Percentiles rank a stretch among this genome's conserved stretches.
These are phyloP conservation scores for Cydonia oblonga DNA, from an alignment of 331 rosid species.

Conservation along the genomic window DNA sequence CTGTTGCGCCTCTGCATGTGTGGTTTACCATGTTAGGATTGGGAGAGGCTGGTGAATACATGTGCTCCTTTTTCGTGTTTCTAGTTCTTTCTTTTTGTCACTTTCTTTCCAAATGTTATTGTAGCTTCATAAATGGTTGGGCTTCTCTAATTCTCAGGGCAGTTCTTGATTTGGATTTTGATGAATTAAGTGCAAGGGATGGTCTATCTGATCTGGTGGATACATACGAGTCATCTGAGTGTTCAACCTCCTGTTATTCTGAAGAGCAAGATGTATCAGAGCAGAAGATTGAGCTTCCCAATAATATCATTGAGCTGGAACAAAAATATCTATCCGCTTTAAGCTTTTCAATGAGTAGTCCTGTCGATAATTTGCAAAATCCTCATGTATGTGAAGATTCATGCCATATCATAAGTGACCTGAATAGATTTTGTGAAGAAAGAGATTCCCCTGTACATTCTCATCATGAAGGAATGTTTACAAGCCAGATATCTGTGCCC, in stretches of 20 bases:
- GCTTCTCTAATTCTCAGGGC: conserved; percentile 39
- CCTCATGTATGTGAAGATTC: conserved; percentile 29
- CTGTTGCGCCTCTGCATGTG: neutral
- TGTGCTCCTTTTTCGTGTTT: neutral
- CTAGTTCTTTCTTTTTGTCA: neutral
- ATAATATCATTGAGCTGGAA: conserved; percentile 20
- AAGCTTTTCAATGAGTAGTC: conserved; percentile 34
- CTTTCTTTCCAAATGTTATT: conserved; percentile 13
- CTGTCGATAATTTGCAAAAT: conserved; percentile 22
- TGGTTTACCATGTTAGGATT: neutral
- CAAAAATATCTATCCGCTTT: conserved; percentile 49
- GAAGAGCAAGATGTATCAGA: conserved; percentile 50
- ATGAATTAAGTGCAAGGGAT: conserved; percentile 43
- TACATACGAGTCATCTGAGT: conserved; percentile 40
- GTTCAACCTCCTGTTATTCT: conserved; percentile 36
- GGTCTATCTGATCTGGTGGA: conserved; percentile 31
- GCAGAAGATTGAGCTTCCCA: conserved; percentile 29
- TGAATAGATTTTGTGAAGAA: conserved; percentile 19
- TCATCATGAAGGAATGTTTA: conserved; percentile 19
- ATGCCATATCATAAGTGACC: conserved; percentile 12
- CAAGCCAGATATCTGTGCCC: conserved; percentile 23
- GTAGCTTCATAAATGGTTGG: conserved; percentile 18
- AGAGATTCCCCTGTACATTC: conserved; percentile 22
- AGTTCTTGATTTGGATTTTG: conserved; percentile 27
- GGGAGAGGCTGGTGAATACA: neutral